These are phyloP conservation scores for Backusella morwellensis DNA, from an alignment of 192 early-diverging fungal genomes.

Conservation along the genomic window DNA sequence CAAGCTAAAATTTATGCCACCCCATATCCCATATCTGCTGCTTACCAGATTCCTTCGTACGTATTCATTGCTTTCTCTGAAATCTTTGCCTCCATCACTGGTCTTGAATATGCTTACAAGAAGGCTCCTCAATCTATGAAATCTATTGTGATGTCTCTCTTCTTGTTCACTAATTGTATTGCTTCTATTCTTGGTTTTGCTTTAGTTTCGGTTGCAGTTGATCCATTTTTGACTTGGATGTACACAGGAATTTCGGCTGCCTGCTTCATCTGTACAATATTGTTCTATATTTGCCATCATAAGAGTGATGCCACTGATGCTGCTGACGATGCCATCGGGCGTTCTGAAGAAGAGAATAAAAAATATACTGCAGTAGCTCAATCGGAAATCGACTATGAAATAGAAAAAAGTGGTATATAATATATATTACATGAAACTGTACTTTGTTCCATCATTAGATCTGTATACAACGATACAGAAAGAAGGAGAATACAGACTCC, in stretches of 20 bases:
- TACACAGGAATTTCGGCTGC: slow-evolving; percentile 53
- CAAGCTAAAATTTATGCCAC: slow-evolving; percentile 64
- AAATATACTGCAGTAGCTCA: background rate
- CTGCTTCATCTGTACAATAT: slow-evolving; percentile 27
- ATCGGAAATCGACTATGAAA: slow-evolving; percentile 16
- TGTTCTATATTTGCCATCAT: slow-evolving; percentile 54
- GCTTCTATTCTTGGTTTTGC: slow-evolving; percentile 57
- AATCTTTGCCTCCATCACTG: slow-evolving; percentile 68
- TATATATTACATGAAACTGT: background rate
- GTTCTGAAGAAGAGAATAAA: slow-evolving; percentile 1
- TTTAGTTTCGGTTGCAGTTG: slow-evolving; percentile 54
- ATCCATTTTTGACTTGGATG: slow-evolving; percentile 51
- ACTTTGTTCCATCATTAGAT: background rate
- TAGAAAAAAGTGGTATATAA: background rate
- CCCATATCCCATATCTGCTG: slow-evolving; percentile 52
- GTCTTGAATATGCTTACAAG: slow-evolving; percentile 68
- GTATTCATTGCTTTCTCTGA: slow-evolving; percentile 63
- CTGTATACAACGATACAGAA: background rate
- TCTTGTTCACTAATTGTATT: slow-evolving; percentile 53
- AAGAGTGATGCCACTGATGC: slow-evolving; percentile 46
- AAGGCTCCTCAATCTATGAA: slow-evolving; percentile 62
- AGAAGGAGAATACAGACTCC: background rate
- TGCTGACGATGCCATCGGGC: slow-evolving; percentile 33
- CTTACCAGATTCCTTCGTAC: slow-evolving; percentile 54
- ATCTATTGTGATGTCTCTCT: slow-evolving; percentile 67